phyloP scores from a whole-genome alignment of 306 rosid genomes.

The Vigna reflexopilosa region DNA sequence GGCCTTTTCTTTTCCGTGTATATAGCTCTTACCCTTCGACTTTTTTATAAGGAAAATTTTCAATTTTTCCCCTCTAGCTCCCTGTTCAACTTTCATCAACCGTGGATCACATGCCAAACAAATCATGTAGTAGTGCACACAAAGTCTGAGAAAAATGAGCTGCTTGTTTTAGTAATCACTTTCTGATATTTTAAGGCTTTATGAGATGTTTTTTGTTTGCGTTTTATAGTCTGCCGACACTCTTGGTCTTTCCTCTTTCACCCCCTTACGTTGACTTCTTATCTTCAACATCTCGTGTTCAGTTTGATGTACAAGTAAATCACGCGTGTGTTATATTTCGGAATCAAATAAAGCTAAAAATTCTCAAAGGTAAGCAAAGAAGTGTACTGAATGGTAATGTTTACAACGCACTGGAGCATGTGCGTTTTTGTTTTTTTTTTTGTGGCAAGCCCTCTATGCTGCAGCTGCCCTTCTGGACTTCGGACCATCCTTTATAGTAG shows the following conservation, averaged over 20 bases:
- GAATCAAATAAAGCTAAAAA: background rate
- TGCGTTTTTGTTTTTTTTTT: background rate
- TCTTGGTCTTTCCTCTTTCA: slow-evolving; percentile 1
- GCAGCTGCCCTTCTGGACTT: slow-evolving; percentile 19
- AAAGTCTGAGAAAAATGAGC: background rate
- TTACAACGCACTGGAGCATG: background rate
- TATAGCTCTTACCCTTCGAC: background rate
- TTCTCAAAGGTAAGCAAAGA: background rate
- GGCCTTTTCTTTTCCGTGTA: background rate
- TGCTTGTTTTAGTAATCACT: background rate
- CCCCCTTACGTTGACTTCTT: slow-evolving; percentile 12
- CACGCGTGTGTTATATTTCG: background rate
- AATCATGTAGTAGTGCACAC: background rate
- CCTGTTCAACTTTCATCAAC: background rate
- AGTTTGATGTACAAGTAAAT: background rate
- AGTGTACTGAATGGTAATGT: background rate
- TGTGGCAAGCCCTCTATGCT: slow-evolving; percentile 10
- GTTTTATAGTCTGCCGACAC: background rate
- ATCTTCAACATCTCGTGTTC: background rate
- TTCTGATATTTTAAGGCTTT: background rate
- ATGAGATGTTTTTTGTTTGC: background rate
- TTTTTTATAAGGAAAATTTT: background rate
- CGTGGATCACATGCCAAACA: background rate
- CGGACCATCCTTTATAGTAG: background rate
- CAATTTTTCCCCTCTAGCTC: background rate